A percentile compares a stretch with the other conserved stretches of the same genome.
phyloP scores from a whole-genome alignment of 352 stramenopile species.

The Pythium sp. region DNA sequence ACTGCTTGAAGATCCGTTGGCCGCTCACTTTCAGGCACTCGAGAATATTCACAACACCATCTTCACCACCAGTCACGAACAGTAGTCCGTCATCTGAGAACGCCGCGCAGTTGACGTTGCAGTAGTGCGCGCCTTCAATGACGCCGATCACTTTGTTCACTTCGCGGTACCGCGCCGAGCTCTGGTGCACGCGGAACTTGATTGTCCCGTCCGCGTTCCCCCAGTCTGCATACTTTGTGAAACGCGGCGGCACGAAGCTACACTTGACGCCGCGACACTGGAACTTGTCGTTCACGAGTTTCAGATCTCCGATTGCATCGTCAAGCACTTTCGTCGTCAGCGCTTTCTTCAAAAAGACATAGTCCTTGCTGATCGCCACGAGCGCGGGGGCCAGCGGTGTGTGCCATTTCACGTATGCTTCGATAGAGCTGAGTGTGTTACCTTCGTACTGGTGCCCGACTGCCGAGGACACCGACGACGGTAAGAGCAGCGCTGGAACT shows the following conservation, averaged over 20 bases:
- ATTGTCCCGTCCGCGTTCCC: constrained; percentile 45
- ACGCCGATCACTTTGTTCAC: constrained; percentile 62
- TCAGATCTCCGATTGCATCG: constrained; percentile 50
- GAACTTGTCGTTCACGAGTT: constrained; percentile 59
- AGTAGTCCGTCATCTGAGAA: constrained; percentile 60
- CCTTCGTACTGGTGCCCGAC: constrained; percentile 49
- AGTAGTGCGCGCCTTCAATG: constrained; percentile 63
- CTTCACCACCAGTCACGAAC: constrained; percentile 61
- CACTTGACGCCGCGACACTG: constrained; percentile 43
- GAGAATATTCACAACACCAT: constrained; percentile 71
- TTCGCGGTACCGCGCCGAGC: constrained; percentile 51
- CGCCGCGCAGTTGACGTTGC: constrained; percentile 47
- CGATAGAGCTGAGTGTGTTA: constrained; percentile 57
- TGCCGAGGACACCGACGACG: constrained; percentile 3
- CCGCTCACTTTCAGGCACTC: constrained; percentile 60
- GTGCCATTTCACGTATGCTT: constrained; percentile 78
- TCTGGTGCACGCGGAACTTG: constrained; percentile 59
- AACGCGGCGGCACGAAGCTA: constrained; percentile 65
- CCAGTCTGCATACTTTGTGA: constrained; percentile 78
- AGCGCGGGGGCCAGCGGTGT: constrained; percentile 61
- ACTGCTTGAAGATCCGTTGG: constrained; percentile 63
- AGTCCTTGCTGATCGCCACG: constrained; percentile 75
- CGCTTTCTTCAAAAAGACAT: constrained; percentile 68
- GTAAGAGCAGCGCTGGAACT: constrained; percentile 33
- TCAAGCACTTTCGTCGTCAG: constrained; percentile 34